Evolutionary conservation across 2,329 filamentous ascomycete species (phyloP).

Genomic region (Dactylonectria macrodidyma): DNA sequence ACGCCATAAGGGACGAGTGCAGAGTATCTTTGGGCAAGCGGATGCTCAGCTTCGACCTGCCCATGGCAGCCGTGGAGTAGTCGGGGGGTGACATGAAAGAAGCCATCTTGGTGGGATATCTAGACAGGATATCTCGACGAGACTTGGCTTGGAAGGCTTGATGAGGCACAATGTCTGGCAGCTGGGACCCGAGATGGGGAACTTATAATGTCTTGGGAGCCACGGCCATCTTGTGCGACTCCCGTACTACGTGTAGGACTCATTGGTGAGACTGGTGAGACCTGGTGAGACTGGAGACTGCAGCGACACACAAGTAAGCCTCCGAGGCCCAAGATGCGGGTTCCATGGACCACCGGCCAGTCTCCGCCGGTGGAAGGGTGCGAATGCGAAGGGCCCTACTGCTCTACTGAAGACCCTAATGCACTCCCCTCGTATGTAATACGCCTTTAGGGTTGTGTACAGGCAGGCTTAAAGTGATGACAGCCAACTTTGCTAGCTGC

Average conservation of each 20-base stretch:
- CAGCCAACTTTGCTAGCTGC: constrained; percentile 3
- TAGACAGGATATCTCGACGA: constrained; percentile 9
- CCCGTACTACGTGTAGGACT: neutral
- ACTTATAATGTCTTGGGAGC: constrained; percentile 22
- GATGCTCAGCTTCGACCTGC: constrained; percentile 45
- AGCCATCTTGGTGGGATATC: constrained; percentile 40
- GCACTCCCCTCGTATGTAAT: too few relatives aligned
- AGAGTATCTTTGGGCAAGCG: constrained; percentile 45
- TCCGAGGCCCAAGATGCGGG: constrained; percentile 20
- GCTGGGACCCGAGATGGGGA: constrained; percentile 4
- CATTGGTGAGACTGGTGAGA: neutral
- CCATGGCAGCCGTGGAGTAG: constrained; percentile 45
- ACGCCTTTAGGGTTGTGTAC: too few relatives aligned
- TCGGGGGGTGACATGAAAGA: constrained; percentile 49
- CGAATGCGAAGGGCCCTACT: neutral
- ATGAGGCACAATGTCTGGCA: constrained; percentile 2
- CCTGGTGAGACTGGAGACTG: neutral
- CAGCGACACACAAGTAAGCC: neutral
- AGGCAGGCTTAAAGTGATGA: constrained; percentile 21
- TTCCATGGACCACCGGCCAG: constrained; percentile 26
- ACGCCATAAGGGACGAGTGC: constrained; percentile 41
- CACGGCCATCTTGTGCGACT: neutral
- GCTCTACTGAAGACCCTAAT: neutral
- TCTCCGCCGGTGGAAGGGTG: constrained; percentile 35
- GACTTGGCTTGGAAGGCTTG: constrained; percentile 24